Base-by-base conservation (phyloP, 2,329 filamentous ascomycete genomes). In the Epicoccum nigrum region DNA sequence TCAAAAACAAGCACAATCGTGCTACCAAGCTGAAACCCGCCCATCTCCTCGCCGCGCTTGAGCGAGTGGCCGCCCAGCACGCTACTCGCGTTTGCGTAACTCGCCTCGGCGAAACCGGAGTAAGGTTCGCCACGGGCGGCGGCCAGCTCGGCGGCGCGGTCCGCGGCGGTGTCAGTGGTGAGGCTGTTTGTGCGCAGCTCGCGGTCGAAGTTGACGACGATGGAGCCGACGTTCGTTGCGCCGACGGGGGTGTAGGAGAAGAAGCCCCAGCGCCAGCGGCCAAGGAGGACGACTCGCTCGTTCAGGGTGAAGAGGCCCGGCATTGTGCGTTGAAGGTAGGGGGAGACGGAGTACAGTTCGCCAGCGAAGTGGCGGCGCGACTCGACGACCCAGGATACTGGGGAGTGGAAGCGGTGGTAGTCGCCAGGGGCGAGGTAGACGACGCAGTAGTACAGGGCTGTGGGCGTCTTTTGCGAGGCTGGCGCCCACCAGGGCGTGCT, bases 321-420 rank as follows among this genome's bases (percentile, higher is more conserved):
- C 0, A 99, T 81, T 0, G 90, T 96, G 59, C 90, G 88, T 72
- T 97, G 92, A 11, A 99, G 83, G 74, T 97, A 99, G 0, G 94
- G 94, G 0, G 91, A 96, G 4, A 99, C 94, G 45, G 88, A 93
- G 79, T 90, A 99, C 7, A 99, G 82, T 74, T 99, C 95, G 51
- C 94, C 94, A 0, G 94, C 92, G 70, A 99, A 99, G 77, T 99
- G 94, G n/a, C 94, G 89, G 34, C 95, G 86, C 59, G 87, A 87
- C 75, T 97, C 90, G 27, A 94, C 94, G 13, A 99, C 92, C 94
- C 94, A 99, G 63, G 90, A 89, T 2, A 91, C 87, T 0, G 94
- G 94, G 1, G 90, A 96, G 78, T 99, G 95, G 79, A 97, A 99
- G 59, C 93, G 90, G 77, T 99, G 94, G 77, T 99, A 99, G 77